Evolutionary conservation across 306 rosid genomes (phyloP).

Genomic region (Citrullus amarus): DNA sequence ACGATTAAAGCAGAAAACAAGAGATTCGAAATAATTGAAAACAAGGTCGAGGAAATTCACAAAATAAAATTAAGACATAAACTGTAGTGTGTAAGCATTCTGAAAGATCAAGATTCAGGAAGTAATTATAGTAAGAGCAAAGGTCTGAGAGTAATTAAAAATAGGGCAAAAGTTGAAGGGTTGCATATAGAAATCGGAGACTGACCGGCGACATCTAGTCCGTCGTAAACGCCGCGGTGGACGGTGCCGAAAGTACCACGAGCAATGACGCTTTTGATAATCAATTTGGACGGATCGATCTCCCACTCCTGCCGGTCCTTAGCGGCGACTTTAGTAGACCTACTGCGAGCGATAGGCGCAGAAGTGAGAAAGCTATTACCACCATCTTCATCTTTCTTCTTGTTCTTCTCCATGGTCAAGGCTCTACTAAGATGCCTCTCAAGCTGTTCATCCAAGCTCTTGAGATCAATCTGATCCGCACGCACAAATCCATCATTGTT

Average conservation of each 20-base stretch:
- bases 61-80: background rate
- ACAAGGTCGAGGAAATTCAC: background rate
- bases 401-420: slow-evolving; percentile 67
- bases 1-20: background rate
- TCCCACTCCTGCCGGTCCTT: slow-evolving; percentile 81
- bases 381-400: slow-evolving; percentile 29
- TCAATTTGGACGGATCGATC: slow-evolving; percentile 79
- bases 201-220: slow-evolving; percentile 86
- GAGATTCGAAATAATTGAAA: background rate
- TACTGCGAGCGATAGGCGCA: slow-evolving; percentile 7
- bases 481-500: slow-evolving; percentile 77
- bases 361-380: background rate
- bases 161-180: background rate
- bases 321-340: slow-evolving; percentile 9
- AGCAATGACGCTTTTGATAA: slow-evolving; percentile 69
- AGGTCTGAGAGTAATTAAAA: background rate
- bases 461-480: slow-evolving; percentile 99
- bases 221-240: slow-evolving; percentile 85
- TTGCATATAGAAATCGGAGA: background rate
- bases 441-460: slow-evolving; percentile 91
- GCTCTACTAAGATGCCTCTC: slow-evolving; percentile 76
- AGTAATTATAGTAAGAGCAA: background rate
- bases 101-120: background rate
- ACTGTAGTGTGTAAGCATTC: background rate
- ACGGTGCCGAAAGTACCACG: slow-evolving; percentile 93